Percentiles rank a stretch among this genome's conserved stretches.
phyloP scores from a whole-genome alignment of 208 protist species.

The Leishmania braziliensis region DNA sequence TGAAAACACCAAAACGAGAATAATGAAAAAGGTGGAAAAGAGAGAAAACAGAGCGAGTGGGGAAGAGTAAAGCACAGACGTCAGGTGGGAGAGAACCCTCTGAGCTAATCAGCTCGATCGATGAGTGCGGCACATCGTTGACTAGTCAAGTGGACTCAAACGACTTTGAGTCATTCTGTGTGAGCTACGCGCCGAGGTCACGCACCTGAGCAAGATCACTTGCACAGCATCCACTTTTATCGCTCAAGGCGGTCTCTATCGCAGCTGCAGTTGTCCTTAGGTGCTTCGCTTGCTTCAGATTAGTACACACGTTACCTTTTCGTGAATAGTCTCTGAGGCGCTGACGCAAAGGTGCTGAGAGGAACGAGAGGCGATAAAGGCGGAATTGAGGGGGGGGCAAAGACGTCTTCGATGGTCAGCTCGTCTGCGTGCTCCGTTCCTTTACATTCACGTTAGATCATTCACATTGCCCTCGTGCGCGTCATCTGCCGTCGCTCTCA shows the following conservation, averaged over 20 bases:
- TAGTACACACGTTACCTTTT: not conserved
- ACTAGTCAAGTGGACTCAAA: not conserved
- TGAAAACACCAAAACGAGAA: not conserved
- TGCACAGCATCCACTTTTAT: not conserved
- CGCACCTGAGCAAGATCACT: not conserved
- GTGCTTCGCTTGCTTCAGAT: too few species aligned
- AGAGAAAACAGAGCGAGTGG: not conserved
- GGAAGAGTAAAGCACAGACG: not conserved
- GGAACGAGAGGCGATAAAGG: not conserved
- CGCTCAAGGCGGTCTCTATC: not conserved
- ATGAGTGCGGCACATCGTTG: not conserved
- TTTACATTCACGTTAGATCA: not conserved
- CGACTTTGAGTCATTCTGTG: not conserved
- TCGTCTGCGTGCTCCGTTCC: not conserved
- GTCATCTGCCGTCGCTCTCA: not conserved
- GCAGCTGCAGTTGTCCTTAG: not conserved
- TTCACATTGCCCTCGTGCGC: not conserved
- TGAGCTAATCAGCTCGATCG: not conserved
- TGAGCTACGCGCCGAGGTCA: not conserved
- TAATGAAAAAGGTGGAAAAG: not conserved
- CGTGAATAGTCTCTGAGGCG: not conserved
- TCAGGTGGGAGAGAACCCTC: not conserved
- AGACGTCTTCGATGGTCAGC: not conserved
- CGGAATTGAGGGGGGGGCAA: not conserved
- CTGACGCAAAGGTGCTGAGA: not conserved